These are phyloP conservation scores for Sporothrix pallida DNA, from an alignment of 2,329 filamentous ascomycete species.

Conservation along the genomic window DNA sequence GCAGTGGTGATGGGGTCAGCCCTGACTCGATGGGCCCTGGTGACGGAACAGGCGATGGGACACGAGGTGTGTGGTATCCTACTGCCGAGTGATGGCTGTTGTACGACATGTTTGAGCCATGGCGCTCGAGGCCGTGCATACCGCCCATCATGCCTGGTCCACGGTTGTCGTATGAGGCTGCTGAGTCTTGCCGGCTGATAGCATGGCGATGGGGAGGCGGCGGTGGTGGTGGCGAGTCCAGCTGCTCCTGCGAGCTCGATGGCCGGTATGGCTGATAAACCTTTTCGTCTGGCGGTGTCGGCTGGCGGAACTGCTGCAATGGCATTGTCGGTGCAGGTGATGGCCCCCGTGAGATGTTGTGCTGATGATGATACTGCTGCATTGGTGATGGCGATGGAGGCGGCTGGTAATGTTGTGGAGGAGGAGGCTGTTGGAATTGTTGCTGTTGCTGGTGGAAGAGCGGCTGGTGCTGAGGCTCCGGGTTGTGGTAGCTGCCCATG, in stretches of 20 bases:
- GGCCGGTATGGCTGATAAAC: constrained; percentile 39
- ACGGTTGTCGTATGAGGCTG: constrained; percentile 44
- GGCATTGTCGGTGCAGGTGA: constrained; percentile 33
- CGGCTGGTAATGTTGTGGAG: constrained; percentile 31
- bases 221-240: constrained; percentile 75
- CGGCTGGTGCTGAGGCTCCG: constrained; percentile 25
- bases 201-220: constrained; percentile 82
- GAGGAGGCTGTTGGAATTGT: constrained; percentile 24
- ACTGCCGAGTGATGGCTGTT: constrained; percentile 40
- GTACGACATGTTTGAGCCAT: constrained; percentile 50
- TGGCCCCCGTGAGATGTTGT: constrained; percentile 35
- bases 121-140: constrained; percentile 39
- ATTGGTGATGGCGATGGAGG: constrained; percentile 23
- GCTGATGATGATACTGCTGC: constrained; percentile 35
- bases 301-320: constrained; percentile 36
- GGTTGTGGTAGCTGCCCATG: constrained; percentile 23
- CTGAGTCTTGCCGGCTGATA: constrained; percentile 42
- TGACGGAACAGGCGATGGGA: constrained; percentile 69
- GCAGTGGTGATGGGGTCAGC: constrained; percentile 85
- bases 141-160: constrained; percentile 11
- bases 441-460: constrained; percentile 32
- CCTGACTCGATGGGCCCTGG: constrained; percentile 64
- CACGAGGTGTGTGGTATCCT: constrained; percentile 61
- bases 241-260: constrained; percentile 40
- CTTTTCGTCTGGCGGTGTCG: constrained; percentile 37